phyloP scores from a whole-genome alignment of 768 basidiomycete species.

The Tricholoma furcatifolium region DNA sequence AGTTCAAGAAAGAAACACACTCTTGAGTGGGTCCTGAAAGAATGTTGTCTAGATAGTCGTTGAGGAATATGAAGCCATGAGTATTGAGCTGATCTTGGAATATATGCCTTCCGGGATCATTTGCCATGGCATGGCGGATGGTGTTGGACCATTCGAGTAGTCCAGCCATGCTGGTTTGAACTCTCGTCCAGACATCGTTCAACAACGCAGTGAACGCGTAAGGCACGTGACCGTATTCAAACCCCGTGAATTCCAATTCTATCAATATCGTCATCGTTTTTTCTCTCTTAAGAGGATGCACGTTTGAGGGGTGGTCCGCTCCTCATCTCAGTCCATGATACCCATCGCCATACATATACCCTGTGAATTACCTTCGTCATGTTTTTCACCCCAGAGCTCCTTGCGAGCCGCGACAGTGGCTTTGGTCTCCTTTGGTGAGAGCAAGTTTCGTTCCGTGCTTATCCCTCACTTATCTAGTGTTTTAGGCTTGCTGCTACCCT shows the following conservation, averaged over 20 bases:
- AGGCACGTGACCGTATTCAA: constrained; percentile 13
- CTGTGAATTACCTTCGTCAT: constrained; percentile 34
- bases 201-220: constrained; percentile 4
- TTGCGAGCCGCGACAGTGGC: constrained; percentile 81
- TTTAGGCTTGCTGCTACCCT: constrained; percentile 87
- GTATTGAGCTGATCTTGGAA: constrained; percentile 74
- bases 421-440: constrained; percentile 83
- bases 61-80: constrained; percentile 77
- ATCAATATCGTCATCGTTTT: too few relatives aligned
- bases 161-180: constrained; percentile 34
- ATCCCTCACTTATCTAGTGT: neutral
- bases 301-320: too few relatives aligned
- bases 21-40: constrained; percentile 64
- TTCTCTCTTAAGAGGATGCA: too few relatives aligned
- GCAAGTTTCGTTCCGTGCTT: neutral
- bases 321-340: too few relatives aligned
- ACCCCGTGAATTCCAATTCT: too few relatives aligned
- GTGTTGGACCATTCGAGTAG: constrained; percentile 68
- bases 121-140: constrained; percentile 66
- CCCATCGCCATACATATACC: too few relatives aligned
- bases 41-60: constrained; percentile 76
- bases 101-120: constrained; percentile 66
- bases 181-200: neutral
- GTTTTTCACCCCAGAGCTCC: constrained; percentile 86
- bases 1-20: constrained; percentile 35